These are phyloP conservation scores for Leersia perrieri DNA, from an alignment of 176 grass and related monocot species.

Conservation along the genomic window DNA sequence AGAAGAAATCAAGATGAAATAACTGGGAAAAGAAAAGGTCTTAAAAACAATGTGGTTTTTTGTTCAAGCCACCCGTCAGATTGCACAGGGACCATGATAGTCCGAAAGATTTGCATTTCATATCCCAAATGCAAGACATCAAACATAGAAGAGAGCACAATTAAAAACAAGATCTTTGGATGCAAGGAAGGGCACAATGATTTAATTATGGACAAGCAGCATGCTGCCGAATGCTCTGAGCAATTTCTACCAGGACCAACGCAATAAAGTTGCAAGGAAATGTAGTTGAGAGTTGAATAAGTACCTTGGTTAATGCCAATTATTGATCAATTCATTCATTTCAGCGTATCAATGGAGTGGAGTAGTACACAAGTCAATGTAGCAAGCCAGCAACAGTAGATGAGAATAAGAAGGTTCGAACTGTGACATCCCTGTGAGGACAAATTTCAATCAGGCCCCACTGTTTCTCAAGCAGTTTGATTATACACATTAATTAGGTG, in stretches of 20 bases:
- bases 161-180: neutral
- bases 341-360: neutral
- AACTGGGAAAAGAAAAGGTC: neutral
- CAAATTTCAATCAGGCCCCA: neutral
- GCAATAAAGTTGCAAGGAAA: slow-evolving; percentile 1
- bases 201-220: neutral
- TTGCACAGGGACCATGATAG: neutral
- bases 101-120: neutral
- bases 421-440: neutral
- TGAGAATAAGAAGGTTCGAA: neutral
- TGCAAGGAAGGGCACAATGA: neutral
- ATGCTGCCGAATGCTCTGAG: neutral
- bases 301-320: neutral
- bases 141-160: neutral
- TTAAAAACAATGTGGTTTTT: neutral
- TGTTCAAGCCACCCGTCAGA: neutral
- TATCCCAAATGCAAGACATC: neutral
- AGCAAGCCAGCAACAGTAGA: neutral
- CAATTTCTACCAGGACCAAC: neutral
- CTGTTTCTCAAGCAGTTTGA: neutral
- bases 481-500: neutral
- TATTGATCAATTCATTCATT: neutral
- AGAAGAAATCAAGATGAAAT: neutral
- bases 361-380: neutral
- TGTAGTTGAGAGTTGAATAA: slow-evolving; percentile 19